These are phyloP conservation scores for Tolypocladium album DNA, from an alignment of 2,329 filamentous ascomycete genomes.

Conservation along the genomic window DNA sequence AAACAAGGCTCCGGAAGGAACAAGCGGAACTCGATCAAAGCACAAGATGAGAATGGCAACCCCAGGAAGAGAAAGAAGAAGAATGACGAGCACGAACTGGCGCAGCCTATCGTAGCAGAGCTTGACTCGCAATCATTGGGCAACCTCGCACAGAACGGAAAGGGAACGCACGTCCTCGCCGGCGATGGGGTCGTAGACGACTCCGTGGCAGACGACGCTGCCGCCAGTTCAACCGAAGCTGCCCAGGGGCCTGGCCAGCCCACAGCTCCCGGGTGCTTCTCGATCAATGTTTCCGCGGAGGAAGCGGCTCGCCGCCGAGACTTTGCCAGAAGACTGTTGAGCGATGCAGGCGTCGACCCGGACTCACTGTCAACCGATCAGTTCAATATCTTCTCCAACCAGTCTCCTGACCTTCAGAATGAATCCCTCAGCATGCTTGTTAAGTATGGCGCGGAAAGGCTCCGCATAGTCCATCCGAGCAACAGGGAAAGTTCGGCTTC, in stretches of 20 bases:
- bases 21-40: slow-evolving; percentile 11
- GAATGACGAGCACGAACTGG: slow-evolving; percentile 10
- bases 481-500: slow-evolving; percentile 20
- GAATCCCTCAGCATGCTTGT: slow-evolving; percentile 46
- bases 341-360: slow-evolving; percentile 37
- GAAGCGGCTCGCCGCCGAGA: slow-evolving; percentile 40
- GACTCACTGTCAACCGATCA: slow-evolving; percentile 41
- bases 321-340: slow-evolving; percentile 36
- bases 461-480: slow-evolving; percentile 45
- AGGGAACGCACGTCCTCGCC: slow-evolving; percentile 2
- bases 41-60: slow-evolving; percentile 13
- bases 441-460: slow-evolving; percentile 44
- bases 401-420: slow-evolving; percentile 42
- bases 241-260: slow-evolving; percentile 4
- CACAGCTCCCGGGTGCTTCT: slow-evolving; percentile 8
- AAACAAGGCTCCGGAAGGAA: slow-evolving; percentile 16
- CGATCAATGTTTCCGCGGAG: slow-evolving; percentile 26
- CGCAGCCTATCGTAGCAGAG: background rate
- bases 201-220: background rate
- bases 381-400: slow-evolving; percentile 49
- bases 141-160: background rate
- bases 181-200: background rate
- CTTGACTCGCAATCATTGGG: background rate
- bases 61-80: slow-evolving; percentile 18
- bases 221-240: background rate